phyloP scores from a whole-genome alignment of 306 rosid genomes.

The Pachyrhizus erosus region DNA sequence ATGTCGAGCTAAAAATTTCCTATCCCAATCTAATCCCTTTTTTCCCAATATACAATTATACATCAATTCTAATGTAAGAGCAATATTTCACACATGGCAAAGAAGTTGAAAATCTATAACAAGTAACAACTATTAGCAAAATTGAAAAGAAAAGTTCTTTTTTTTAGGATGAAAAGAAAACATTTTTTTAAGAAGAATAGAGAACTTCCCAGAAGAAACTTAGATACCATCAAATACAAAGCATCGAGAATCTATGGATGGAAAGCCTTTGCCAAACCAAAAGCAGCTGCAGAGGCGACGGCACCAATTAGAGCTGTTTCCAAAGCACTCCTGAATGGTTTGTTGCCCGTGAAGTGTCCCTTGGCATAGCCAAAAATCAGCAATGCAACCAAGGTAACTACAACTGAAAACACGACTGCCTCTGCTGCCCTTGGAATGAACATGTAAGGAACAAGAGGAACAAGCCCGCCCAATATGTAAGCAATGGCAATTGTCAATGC shows the following conservation, averaged over 20 bases:
- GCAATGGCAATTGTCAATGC: conserved; percentile 85
- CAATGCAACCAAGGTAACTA: conserved; percentile 70
- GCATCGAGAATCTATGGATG: conserved; percentile 48
- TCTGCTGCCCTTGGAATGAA: conserved; percentile 67
- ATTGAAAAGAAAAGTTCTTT: background rate
- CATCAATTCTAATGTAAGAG: no score
- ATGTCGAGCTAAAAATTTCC: no score
- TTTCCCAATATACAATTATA: no score
- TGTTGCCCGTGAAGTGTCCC: conserved; percentile 80
- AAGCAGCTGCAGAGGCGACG: conserved; percentile 86
- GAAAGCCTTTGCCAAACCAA: conserved; percentile 77
- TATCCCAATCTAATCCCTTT: no score
- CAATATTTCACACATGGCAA: no score
- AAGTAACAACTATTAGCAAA: background rate
- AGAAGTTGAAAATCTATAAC: background rate
- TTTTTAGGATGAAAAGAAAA: no score
- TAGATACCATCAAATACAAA: background rate
- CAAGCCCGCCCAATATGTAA: conserved; percentile 78
- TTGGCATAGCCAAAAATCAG: conserved; percentile 83
- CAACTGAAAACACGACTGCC: conserved; percentile 68
- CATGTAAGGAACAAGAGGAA: conserved; percentile 81
- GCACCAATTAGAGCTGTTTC: conserved; percentile 89
- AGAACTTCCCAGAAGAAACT: background rate
- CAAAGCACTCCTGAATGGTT: conserved; percentile 76
- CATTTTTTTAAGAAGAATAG: background rate